Conservation (phyloP, 1,284 basidiomycete species). For the Cryptococcus deneoformans region DNA sequence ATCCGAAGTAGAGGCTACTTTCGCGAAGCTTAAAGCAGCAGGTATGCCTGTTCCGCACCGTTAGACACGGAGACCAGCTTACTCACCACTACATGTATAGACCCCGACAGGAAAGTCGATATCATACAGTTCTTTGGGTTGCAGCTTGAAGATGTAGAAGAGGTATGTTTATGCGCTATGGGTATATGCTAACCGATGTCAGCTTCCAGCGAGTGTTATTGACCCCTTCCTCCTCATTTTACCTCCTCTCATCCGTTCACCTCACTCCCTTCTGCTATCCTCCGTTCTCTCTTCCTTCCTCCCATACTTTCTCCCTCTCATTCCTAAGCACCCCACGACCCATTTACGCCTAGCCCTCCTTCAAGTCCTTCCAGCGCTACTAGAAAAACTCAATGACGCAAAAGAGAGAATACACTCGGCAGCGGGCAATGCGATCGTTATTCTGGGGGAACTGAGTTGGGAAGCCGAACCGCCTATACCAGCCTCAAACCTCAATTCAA, state of each 20-base stretch:
- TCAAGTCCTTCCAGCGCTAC: conserved; percentile 33
- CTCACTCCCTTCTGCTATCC: conserved; percentile 36
- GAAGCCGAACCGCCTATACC: conserved; percentile 17
- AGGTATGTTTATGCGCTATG: conserved; percentile 15
- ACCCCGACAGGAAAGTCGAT: conserved; percentile 46
- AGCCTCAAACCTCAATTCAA: background rate
- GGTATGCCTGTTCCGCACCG: conserved; percentile 21
- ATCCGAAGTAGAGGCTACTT: conserved; percentile 33
- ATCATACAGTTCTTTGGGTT: conserved; percentile 44
- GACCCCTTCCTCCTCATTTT: conserved; percentile 40
- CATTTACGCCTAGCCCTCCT: conserved; percentile 31
- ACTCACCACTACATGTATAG: conserved; percentile 13
- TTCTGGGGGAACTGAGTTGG: conserved; percentile 31
- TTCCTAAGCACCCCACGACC: conserved; percentile 19
- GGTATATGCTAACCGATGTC: background rate
- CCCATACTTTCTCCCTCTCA: conserved; percentile 38
- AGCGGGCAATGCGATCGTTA: conserved; percentile 24
- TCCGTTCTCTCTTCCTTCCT: conserved; percentile 40
- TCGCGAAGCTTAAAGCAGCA: conserved; percentile 32
- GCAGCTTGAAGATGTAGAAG: conserved; percentile 32
- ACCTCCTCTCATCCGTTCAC: conserved; percentile 32
- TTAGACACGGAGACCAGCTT: too few relatives aligned
- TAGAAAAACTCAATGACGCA: conserved; percentile 45
- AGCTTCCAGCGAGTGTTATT: conserved; percentile 35
- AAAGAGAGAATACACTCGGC: conserved; percentile 42